Percentiles rank a stretch among this genome's conserved stretches.
Conservation (phyloP, 2,329 filamentous ascomycete genomes). For the Bipolaris oryzae region DNA sequence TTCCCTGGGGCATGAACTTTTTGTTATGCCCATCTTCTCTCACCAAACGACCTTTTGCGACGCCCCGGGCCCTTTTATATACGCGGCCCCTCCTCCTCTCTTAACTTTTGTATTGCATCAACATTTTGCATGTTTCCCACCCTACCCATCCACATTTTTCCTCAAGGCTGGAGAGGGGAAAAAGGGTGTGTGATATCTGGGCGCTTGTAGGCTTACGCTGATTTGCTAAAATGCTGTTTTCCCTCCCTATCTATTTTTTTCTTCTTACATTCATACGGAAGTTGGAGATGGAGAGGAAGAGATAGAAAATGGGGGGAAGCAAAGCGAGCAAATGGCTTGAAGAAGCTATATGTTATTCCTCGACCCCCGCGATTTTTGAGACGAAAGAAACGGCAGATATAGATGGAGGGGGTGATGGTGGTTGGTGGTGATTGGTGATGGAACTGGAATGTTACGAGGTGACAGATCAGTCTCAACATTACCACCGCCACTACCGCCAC, state of each 20-base stretch:
- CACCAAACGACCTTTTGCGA: conserved; percentile 3
- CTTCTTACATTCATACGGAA: no score
- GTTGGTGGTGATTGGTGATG: background rate
- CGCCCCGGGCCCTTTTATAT: background rate
- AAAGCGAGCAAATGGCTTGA: background rate
- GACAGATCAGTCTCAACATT: no score
- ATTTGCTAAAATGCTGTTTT: background rate
- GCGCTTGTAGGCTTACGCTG: conserved; percentile 8
- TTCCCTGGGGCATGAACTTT: background rate
- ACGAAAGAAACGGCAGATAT: background rate
- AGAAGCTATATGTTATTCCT: background rate
- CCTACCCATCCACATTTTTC: background rate
- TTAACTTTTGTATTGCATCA: conserved; percentile 1
- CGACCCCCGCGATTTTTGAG: background rate
- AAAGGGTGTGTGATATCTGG: conserved; percentile 7
- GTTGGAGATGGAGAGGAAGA: background rate
- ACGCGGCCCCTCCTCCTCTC: background rate
- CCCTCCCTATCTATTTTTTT: background rate
- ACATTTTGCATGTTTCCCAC: conserved; percentile 11
- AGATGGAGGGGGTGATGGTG: background rate
- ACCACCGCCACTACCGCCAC: no score
- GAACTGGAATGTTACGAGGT: no score
- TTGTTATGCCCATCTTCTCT: background rate
- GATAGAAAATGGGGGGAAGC: background rate
- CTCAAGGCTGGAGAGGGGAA: background rate